These are phyloP conservation scores for Bruguiera gymnorhiza DNA, from an alignment of 345 rosid species.

Conservation along the genomic window DNA sequence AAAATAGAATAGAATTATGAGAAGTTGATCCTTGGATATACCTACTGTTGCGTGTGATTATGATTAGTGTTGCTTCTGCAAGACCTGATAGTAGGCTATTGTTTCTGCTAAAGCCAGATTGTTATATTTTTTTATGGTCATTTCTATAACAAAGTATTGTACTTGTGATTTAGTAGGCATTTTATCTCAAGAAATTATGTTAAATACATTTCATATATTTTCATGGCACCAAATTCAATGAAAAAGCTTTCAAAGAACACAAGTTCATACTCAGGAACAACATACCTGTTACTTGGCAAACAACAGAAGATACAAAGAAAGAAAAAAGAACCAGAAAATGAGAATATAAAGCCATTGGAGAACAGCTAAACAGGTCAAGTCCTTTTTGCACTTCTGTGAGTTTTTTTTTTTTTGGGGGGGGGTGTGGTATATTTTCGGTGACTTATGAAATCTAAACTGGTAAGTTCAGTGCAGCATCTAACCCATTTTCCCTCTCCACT, in stretches of 20 bases:
- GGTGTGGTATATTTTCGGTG: conserved; percentile 8
- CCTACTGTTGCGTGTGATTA: too few species aligned
- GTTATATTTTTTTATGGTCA: neutral
- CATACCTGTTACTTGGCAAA: conserved; percentile 32
- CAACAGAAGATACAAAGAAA: conserved; percentile 24
- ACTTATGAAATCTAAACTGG: conserved; percentile 9
- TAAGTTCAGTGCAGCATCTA: conserved; percentile 22
- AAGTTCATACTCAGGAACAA: conserved; percentile 3
- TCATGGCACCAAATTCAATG: neutral
- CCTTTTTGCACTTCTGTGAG: conserved; percentile 7
- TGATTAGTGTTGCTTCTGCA: neutral
- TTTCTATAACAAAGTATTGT: neutral
- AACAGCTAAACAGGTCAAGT: conserved; percentile 15
- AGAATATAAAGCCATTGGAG: conserved; percentile 56
- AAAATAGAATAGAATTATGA: too few species aligned
- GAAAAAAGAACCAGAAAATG: conserved; percentile 33
- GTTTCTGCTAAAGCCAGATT: neutral
- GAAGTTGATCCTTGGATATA: too few species aligned
- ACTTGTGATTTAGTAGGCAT: neutral
- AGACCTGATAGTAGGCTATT: too few species aligned
- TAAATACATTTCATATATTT: neutral
- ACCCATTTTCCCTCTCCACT: conserved; percentile 4
- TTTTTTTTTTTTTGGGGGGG: neutral
- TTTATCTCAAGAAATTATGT: neutral
- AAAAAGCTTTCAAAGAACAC: neutral